Percentiles rank a stretch among this genome's conserved stretches.
Conservation (phyloP, 2,329 filamentous ascomycete species). For the Pseudocercospora cruenta region DNA sequence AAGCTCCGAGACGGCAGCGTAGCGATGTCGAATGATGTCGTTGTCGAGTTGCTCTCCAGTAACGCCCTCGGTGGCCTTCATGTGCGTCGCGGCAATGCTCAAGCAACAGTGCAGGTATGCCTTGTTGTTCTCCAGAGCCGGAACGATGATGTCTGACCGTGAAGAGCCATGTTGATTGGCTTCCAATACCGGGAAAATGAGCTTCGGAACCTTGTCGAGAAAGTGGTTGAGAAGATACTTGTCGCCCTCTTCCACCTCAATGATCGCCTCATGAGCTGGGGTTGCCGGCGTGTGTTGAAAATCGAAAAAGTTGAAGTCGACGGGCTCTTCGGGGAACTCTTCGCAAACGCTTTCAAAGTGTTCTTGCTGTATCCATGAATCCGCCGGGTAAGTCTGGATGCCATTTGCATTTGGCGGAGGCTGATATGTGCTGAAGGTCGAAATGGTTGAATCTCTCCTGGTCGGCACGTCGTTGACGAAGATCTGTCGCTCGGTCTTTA, state of each 20-base stretch:
- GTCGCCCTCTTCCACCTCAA: slow-evolving; percentile 86
- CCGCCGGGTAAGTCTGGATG: slow-evolving; percentile 64
- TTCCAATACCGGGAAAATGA: slow-evolving; percentile 90
- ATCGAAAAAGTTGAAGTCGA: slow-evolving; percentile 80
- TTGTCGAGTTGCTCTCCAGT: slow-evolving; percentile 76
- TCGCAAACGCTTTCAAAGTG: slow-evolving; percentile 70
- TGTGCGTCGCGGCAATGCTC: slow-evolving; percentile 88
- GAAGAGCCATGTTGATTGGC: slow-evolving; percentile 84
- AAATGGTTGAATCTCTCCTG: slow-evolving; percentile 81
- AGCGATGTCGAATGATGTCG: slow-evolving; percentile 91
- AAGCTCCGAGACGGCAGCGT: slow-evolving; percentile 81
- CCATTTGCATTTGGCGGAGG: slow-evolving; percentile 71
- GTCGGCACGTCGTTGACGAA: slow-evolving; percentile 90
- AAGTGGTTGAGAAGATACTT: slow-evolving; percentile 88
- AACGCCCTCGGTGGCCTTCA: slow-evolving; percentile 74
- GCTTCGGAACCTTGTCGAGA: slow-evolving; percentile 80
- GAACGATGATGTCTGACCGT: slow-evolving; percentile 79
- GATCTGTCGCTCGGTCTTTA: slow-evolving; percentile 93
- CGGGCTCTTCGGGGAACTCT: slow-evolving; percentile 54
- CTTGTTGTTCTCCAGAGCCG: slow-evolving; percentile 86
- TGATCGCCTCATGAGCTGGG: slow-evolving; percentile 67
- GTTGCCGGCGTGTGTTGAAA: slow-evolving; percentile 71
- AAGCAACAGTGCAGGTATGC: slow-evolving; percentile 94
- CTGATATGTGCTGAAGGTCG: slow-evolving; percentile 90
- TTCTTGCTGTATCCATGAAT: slow-evolving; percentile 74